phyloP scores from a whole-genome alignment of 805 yeast genomes.

The Pichia phayaonensis region DNA sequence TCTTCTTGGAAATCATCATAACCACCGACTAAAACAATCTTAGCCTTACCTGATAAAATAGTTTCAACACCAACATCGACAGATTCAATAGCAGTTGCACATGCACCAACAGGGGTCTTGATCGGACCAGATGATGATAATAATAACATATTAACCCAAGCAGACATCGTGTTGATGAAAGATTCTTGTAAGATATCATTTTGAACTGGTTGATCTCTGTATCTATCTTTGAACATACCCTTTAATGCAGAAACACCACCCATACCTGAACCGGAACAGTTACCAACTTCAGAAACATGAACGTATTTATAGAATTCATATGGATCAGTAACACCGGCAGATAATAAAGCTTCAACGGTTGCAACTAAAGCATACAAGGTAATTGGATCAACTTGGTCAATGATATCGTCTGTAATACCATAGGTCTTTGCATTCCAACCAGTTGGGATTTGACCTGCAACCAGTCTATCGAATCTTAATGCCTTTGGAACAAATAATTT shows the following conservation, averaged over 20 bases:
- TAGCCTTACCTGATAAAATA: slow-evolving; percentile 87
- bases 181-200: slow-evolving; percentile 97
- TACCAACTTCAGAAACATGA: slow-evolving; percentile 97
- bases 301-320: slow-evolving; percentile 97
- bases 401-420: slow-evolving; percentile 91
- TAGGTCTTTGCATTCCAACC: slow-evolving; percentile 96
- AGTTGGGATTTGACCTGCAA: slow-evolving; percentile 94
- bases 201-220: slow-evolving; percentile 87
- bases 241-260: slow-evolving; percentile 97
- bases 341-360: slow-evolving; percentile 87
- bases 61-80: slow-evolving; percentile 95
- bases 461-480: slow-evolving; percentile 57
- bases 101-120: slow-evolving; percentile 99
- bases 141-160: slow-evolving; percentile 98
- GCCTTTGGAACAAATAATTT: slow-evolving; percentile 87
- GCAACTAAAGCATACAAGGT: slow-evolving; percentile 89
- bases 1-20: slow-evolving; percentile 99
- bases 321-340: slow-evolving; percentile 96
- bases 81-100: slow-evolving; percentile 98
- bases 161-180: slow-evolving; percentile 97
- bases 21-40: slow-evolving; percentile 96
- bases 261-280: slow-evolving; percentile 99
- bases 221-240: slow-evolving; percentile 97
- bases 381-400: slow-evolving; percentile 92
- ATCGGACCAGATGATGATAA: slow-evolving; percentile 97